Evolutionary conservation across 2,329 filamentous ascomycete genomes (phyloP), one percentile per base, ranked within the genome.

Genomic region (Sclerotinia minor): DNA sequence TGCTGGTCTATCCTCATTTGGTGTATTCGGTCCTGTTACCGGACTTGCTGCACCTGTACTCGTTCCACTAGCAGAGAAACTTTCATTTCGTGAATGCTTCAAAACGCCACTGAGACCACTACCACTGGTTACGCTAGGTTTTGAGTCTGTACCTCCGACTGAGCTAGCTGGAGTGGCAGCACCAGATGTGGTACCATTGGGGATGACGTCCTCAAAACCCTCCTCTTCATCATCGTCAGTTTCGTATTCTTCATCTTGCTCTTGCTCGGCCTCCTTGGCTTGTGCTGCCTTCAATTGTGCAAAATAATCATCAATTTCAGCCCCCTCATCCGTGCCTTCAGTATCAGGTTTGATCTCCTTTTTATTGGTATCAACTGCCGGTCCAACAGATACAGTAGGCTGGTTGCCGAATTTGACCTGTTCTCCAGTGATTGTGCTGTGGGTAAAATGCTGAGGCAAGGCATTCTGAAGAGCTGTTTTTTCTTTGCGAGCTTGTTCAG

Each of bases 361-460:
- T 75, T 85, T 85, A 35, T 84, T 81, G 1, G 81, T 78, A 26
- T 80, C 79, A n/a, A 73, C 64, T 21, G 75, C 71, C n/a, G 71
- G 71, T 8, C 75, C 75, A 41, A 77, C 75, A 55, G 81, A 81
- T 35, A 79, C 76, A 29, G 77, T 72, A 15, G 69, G 75, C 64
- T 77, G 79, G 50, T 75, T 72, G 71, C 79, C 77, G 72, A 77
- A 80, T 52, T 81, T 78, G 76, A 86, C 90, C n/a, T 85, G 84
- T 68, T 87, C 83, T 63, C 87, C 86, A 5, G 83, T 87, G 59
- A 92, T 84, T 2, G 89, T 92, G 70, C 88, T 90, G 67, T 89
- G 85, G 0, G 87, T 86, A 79, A 92, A 90, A 88, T 90, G 92
- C 11, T 83, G 80, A 2, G 90, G 90, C 69, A 92, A 79, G 9